Conservation (phyloP, 257 asterid genomes). For the Henckelia pumila region DNA sequence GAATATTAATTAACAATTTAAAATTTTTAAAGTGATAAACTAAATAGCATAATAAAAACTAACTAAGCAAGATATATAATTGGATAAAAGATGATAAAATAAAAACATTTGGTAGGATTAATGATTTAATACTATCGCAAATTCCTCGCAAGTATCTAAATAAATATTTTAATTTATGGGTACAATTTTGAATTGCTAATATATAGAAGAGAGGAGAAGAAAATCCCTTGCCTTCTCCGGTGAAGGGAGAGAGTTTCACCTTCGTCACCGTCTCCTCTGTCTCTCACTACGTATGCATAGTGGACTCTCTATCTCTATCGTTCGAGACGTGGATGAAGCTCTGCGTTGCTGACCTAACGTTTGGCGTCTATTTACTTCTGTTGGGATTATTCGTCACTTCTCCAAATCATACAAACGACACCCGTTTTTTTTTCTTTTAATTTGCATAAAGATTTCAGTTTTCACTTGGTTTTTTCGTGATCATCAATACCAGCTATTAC, state of each 20-base stretch:
- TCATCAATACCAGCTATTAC: conserved; percentile 13
- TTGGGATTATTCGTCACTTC: conserved; percentile 28
- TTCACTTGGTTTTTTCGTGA: conserved; percentile 6
- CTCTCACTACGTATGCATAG: conserved; percentile 10
- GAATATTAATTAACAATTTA: too few species aligned
- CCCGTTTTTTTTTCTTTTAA: conserved; percentile 8
- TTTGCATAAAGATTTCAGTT: background rate
- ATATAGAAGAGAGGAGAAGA: too few species aligned
- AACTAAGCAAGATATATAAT: too few species aligned
- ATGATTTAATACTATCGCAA: too few species aligned
- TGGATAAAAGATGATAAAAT: too few species aligned
- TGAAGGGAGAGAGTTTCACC: background rate
- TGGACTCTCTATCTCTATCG: conserved; percentile 18
- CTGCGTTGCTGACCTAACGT: conserved; percentile 51
- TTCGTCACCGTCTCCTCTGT: background rate
- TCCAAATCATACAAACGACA: conserved; percentile 11
- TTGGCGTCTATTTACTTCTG: conserved; percentile 24
- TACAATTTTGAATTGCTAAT: background rate
- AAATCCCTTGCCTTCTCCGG: too few species aligned
- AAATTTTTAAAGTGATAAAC: too few species aligned
- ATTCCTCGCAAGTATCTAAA: too few species aligned
- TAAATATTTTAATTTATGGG: too few species aligned
- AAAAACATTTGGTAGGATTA: too few species aligned
- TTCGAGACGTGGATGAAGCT: conserved; percentile 39
- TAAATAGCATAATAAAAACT: too few species aligned